Evolutionary conservation across 441 rosid species (phyloP).

Genomic region (Monsonia emarginata): DNA sequence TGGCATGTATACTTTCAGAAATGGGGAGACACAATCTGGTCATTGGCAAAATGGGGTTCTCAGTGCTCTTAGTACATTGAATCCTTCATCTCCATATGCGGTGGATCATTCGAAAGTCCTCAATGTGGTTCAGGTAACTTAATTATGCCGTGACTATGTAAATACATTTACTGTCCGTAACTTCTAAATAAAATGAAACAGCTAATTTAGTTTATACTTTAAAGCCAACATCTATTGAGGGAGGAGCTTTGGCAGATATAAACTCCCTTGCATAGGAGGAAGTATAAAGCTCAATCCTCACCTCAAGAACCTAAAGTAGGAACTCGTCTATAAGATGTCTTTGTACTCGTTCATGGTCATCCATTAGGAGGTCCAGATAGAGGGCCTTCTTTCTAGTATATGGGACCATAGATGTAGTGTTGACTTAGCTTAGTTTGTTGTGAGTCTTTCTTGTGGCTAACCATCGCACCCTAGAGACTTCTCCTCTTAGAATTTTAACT

Average conservation of each 20-base stretch:
- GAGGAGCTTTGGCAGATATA: too few species aligned
- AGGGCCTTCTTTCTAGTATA: neutral
- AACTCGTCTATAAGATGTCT: neutral
- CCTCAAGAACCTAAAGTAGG: neutral
- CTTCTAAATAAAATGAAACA: neutral
- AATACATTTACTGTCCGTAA: neutral
- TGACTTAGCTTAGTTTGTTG: neutral
- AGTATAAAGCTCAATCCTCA: neutral
- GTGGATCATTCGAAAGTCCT: constrained; percentile 37
- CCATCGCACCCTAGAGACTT: too few species aligned
- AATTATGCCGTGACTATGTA: neutral
- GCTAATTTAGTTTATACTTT: too few species aligned
- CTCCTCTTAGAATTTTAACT: too few species aligned
- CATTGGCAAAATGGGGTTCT: constrained; percentile 55
- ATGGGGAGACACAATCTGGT: constrained; percentile 51
- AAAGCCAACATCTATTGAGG: too few species aligned
- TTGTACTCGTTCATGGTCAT: neutral
- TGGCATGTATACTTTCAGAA: constrained; percentile 55
- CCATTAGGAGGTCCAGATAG: neutral
- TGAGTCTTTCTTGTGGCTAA: too few species aligned
- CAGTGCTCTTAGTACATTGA: constrained; percentile 27
- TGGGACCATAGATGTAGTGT: neutral
- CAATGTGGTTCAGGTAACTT: constrained; percentile 37
- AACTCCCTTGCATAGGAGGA: too few species aligned
- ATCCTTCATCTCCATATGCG: constrained; percentile 24